Base-by-base conservation (phyloP, 31 red algal genomes). In the Odonthalia washingtoniensis region DNA sequence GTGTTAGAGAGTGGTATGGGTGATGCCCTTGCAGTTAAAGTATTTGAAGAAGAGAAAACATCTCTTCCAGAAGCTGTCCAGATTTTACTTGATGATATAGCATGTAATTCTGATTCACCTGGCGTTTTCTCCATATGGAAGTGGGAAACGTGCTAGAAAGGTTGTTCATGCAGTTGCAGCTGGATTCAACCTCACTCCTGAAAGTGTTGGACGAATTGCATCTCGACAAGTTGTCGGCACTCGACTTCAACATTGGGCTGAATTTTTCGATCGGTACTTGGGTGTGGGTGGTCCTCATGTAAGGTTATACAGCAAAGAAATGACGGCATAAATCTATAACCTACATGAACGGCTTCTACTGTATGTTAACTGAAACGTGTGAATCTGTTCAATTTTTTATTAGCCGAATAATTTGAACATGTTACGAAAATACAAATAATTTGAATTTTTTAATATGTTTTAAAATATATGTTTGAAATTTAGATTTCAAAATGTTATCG, bases 1-100 rank as follows among this genome's bases (percentile, higher is more conserved):
- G 98, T 99, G 69, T 76, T 79, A 27, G 95, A 93, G 27, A 80
- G 78, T 6, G 95, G 95, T 46, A 77, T 66, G 3, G 63, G 73
- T 5, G 95, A 95, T 24, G 92, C 89, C 39, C 70, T 99, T 17
- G 93, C 95, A 0, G 67, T 65, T 26, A 70, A 93, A 34, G 98
- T 99, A 33, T 99, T 99, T 87, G 95, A 97, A 65, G 82, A 87
- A 64, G 98, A 99, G 77, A 89, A 87, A 42, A 81, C 73, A 31
- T 92, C 93, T 17, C 57, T 99, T 53, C 92, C 98, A 18, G 85
- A 97, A 49, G 77, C 70, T 41, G 92, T 89, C 14, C 65, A 85
- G 36, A 26, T 35, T 4, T 67, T 78, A 33, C 60, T 94, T 46
- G 38, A 30, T 24, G 33, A 66, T 3, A 49, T 78, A 6, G 92